Evolutionary conservation across 2,329 filamentous ascomycete species (phyloP).

Genomic region (Penicillium brevicompactum): DNA sequence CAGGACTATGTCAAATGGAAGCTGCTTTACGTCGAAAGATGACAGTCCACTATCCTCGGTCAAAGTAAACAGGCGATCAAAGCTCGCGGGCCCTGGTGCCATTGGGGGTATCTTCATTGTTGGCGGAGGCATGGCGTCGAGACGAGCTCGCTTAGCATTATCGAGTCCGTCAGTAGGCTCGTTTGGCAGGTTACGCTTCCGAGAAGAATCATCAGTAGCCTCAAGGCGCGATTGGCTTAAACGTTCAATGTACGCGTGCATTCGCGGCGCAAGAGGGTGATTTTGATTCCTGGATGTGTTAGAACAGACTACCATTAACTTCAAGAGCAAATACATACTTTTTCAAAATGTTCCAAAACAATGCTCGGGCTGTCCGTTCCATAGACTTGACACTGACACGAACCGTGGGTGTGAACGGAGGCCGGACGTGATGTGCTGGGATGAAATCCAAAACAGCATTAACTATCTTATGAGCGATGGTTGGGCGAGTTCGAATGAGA

Average conservation of each 20-base stretch:
- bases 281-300: conserved; percentile 68
- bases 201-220: conserved; percentile 72
- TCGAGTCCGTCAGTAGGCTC: conserved; percentile 75
- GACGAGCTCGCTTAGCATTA: conserved; percentile 75
- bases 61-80: conserved; percentile 84
- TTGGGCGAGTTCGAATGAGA: conserved; percentile 78
- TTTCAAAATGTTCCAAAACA: conserved; percentile 82
- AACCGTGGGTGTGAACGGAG: conserved; percentile 73
- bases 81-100: conserved; percentile 72
- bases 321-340: conserved; percentile 54
- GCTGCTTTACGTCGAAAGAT: conserved; percentile 77
- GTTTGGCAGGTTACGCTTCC: conserved; percentile 73
- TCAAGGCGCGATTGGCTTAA: conserved; percentile 77
- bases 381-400: conserved; percentile 89
- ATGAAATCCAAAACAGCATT: conserved; percentile 88
- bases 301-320: conserved; percentile 22
- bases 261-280: conserved; percentile 71
- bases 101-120: conserved; percentile 67
- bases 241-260: conserved; percentile 85
- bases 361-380: conserved; percentile 85
- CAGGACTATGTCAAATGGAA: conserved; percentile 74
- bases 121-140: conserved; percentile 56
- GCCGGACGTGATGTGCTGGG: conserved; percentile 77
- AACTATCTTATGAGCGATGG: conserved; percentile 81
- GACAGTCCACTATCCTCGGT: conserved; percentile 73